phyloP scores from a whole-genome alignment of 1,139 yeast species.

The Kodamaea sp. region DNA sequence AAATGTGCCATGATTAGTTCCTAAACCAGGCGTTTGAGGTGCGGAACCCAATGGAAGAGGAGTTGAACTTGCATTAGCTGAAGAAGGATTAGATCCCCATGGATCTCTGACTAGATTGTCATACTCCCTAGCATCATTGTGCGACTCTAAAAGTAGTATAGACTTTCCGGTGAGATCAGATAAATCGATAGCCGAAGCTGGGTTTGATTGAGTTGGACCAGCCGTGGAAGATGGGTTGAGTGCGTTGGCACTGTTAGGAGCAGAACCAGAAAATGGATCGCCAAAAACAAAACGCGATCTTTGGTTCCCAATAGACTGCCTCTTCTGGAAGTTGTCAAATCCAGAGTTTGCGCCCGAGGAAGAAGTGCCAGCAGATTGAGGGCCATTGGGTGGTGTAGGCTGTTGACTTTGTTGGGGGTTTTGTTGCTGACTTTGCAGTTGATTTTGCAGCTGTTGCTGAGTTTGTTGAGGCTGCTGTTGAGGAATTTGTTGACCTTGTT shows the following conservation, averaged over 20 bases:
- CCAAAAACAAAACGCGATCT: slow-evolving; percentile 71
- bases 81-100: slow-evolving; percentile 28
- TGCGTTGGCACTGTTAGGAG: slow-evolving; percentile 17
- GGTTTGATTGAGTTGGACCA: slow-evolving; percentile 8
- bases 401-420: slow-evolving; percentile 10
- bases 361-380: neutral
- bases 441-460: slow-evolving; percentile 11
- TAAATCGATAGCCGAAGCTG: slow-evolving; percentile 28
- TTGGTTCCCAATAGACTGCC: slow-evolving; percentile 57
- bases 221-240: slow-evolving; percentile 16
- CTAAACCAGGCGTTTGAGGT: slow-evolving; percentile 41
- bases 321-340: slow-evolving; percentile 36
- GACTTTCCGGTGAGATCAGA: slow-evolving; percentile 53
- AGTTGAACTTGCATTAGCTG: slow-evolving; percentile 4
- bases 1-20: slow-evolving; percentile 15
- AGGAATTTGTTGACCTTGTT: slow-evolving; percentile 9
- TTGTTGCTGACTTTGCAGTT: slow-evolving; percentile 14
- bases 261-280: slow-evolving; percentile 54
- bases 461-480: slow-evolving; percentile 6
- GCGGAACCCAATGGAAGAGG: slow-evolving; percentile 24
- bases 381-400: neutral
- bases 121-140: slow-evolving; percentile 53
- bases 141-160: slow-evolving; percentile 56
- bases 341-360: slow-evolving; percentile 7
- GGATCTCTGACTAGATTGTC: slow-evolving; percentile 53